phyloP scores from a whole-genome alignment of 768 basidiomycete genomes.

The Amanita muscaria region DNA sequence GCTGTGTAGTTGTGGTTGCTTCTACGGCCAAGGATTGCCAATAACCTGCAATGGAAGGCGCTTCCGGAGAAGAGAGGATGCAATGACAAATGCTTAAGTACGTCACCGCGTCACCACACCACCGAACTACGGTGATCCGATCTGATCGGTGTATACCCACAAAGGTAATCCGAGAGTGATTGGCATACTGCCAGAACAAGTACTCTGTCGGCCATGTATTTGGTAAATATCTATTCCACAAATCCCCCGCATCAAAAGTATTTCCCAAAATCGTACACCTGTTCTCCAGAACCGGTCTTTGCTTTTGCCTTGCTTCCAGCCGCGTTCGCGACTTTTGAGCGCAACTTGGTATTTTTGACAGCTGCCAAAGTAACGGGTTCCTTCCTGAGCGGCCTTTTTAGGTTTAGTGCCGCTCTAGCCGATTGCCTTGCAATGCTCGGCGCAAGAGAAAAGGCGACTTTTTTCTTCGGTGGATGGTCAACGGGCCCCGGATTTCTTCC shows the following conservation, averaged over 20 bases:
- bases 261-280: conserved; percentile 51
- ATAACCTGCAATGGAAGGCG: no score
- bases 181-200: no score
- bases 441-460: conserved; percentile 39
- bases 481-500: conserved; percentile 27
- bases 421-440: conserved; percentile 15
- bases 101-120: no score
- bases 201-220: no score
- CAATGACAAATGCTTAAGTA: no score
- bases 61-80: no score
- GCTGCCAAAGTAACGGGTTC: conserved; percentile 9
- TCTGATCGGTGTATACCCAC: no score
- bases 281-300: conserved; percentile 14
- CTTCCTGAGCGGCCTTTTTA: conserved; percentile 1
- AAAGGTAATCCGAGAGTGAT: no score
- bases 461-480: conserved; percentile 33
- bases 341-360: conserved; percentile 11
- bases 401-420: conserved; percentile 19
- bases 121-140: no score
- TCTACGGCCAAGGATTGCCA: no score
- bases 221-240: no score
- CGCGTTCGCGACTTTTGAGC: conserved; percentile 28
- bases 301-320: conserved; percentile 21
- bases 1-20: no score
- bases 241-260: conserved; percentile 39